These are phyloP conservation scores for Phytophthora uliginosa DNA, from an alignment of 352 stramenopile genomes.

Conservation along the genomic window DNA sequence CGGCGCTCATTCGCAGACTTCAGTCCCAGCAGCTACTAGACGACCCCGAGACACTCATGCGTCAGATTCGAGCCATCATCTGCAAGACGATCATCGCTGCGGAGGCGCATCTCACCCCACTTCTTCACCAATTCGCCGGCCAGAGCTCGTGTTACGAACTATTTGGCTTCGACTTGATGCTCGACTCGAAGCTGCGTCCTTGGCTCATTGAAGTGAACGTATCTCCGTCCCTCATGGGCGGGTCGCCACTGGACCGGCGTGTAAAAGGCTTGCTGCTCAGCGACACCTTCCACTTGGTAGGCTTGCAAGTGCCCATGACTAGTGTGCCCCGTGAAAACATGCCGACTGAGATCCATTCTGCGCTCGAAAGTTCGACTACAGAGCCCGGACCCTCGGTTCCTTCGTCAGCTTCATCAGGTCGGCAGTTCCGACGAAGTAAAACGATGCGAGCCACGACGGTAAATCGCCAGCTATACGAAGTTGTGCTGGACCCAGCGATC, in stretches of 20 bases:
- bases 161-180: constrained; percentile 84
- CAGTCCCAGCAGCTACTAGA: constrained; percentile 39
- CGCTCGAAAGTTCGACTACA: neutral
- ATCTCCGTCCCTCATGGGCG: constrained; percentile 84
- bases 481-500: constrained; percentile 57
- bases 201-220: constrained; percentile 88
- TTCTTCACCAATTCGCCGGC: constrained; percentile 68
- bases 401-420: constrained; percentile 15
- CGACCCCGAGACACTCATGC: constrained; percentile 41
- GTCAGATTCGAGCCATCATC: constrained; percentile 65
- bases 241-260: constrained; percentile 73
- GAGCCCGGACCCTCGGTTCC: neutral
- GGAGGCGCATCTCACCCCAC: constrained; percentile 69
- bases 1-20: constrained; percentile 58
- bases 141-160: constrained; percentile 73
- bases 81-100: constrained; percentile 81
- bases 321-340: constrained; percentile 38
- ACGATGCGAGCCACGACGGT: constrained; percentile 28
- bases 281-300: constrained; percentile 86
- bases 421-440: constrained; percentile 27
- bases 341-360: constrained; percentile 20
- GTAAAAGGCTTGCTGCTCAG: constrained; percentile 84
- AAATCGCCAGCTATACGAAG: constrained; percentile 70
- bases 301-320: constrained; percentile 54
- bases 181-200: constrained; percentile 61